phyloP scores from a whole-genome alignment of 495 filamentous ascomycete genomes.

The Jackrogersella minutella region DNA sequence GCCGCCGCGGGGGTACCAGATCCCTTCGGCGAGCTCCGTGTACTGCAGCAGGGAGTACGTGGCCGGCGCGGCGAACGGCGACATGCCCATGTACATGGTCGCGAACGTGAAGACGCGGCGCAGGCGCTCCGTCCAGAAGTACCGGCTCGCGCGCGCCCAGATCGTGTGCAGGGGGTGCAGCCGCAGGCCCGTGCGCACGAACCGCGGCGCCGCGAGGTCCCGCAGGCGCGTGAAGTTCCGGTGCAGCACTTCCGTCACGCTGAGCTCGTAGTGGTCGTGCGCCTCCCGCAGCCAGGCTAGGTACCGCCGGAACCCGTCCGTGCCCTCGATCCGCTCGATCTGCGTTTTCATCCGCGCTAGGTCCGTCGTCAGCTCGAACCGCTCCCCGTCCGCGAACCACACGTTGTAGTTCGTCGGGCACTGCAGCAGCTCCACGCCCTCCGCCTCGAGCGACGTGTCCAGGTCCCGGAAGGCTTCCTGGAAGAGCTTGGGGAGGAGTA shows the following conservation, averaged over 20 bases:
- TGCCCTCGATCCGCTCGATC: slow-evolving; percentile 71
- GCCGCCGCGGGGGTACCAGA: slow-evolving; percentile 75
- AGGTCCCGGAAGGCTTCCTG: slow-evolving; percentile 69
- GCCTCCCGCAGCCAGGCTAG: slow-evolving; percentile 67
- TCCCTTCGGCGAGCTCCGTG: slow-evolving; percentile 74
- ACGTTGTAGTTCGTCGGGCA: slow-evolving; percentile 77
- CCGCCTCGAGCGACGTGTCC: slow-evolving; percentile 64
- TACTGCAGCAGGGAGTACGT: slow-evolving; percentile 78
- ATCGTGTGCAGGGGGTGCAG: slow-evolving; percentile 73
- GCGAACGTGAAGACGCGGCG: slow-evolving; percentile 74
- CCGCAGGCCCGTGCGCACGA: slow-evolving; percentile 60
- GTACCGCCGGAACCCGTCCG: slow-evolving; percentile 69
- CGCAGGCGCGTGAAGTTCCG: slow-evolving; percentile 66
- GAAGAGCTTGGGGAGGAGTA: slow-evolving; percentile 73
- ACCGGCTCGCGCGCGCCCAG: slow-evolving; percentile 64
- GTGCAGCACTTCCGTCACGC: slow-evolving; percentile 65
- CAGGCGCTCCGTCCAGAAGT: slow-evolving; percentile 72
- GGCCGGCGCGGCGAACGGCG: slow-evolving; percentile 73
- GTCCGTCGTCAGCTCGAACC: slow-evolving; percentile 67
- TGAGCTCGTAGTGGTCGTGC: slow-evolving; percentile 70
- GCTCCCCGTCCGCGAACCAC: slow-evolving; percentile 69
- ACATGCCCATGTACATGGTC: slow-evolving; percentile 83
- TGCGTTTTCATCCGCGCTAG: slow-evolving; percentile 69
- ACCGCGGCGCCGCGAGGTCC: slow-evolving; percentile 59
- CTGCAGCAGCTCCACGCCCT: slow-evolving; percentile 68